Conservation (phyloP, 208 protist genomes). For the Trichomonas gallinae region DNA sequence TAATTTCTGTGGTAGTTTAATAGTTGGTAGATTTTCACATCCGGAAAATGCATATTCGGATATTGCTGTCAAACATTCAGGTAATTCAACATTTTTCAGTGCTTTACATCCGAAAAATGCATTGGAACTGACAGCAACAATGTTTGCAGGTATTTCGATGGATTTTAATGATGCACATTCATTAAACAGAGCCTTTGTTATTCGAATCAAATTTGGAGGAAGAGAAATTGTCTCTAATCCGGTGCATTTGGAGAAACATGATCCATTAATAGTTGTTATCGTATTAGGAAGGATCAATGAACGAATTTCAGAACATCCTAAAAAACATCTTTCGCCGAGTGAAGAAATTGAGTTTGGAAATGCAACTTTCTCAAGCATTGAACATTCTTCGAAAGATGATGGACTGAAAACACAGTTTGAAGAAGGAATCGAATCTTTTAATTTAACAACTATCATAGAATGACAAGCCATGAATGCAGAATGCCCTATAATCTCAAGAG, state of each 20-base stretch:
- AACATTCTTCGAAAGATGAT: neutral
- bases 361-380: neutral
- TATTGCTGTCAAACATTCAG: neutral
- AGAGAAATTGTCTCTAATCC: neutral
- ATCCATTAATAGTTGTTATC: neutral
- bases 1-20: neutral
- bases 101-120: neutral
- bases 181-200: neutral
- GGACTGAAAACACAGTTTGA: neutral
- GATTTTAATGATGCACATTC: neutral
- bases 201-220: neutral
- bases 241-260: neutral
- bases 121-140: neutral
- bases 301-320: neutral
- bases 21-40: neutral
- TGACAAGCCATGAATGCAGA: neutral
- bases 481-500: neutral
- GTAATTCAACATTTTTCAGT: neutral
- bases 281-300: neutral
- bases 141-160: neutral
- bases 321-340: neutral
- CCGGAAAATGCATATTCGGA: neutral
- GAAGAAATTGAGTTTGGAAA: neutral
- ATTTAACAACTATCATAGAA: neutral
- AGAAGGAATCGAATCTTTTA: neutral